phyloP scores from a whole-genome alignment of 2,329 filamentous ascomycete species.

The Capronia coronata region DNA sequence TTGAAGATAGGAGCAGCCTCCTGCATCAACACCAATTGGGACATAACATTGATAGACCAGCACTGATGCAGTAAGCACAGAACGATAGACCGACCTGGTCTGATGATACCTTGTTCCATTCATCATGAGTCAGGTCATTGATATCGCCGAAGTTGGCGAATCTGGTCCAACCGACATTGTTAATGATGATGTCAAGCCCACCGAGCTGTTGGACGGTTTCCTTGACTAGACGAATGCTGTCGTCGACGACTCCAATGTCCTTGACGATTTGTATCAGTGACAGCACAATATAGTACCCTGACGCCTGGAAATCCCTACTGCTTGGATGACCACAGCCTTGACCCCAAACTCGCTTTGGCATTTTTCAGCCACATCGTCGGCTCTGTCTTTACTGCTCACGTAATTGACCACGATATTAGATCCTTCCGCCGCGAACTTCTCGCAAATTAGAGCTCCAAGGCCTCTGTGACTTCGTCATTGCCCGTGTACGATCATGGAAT shows the following conservation, averaged over 20 bases:
- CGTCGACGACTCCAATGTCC: constrained; percentile 56
- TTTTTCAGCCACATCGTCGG: constrained; percentile 52
- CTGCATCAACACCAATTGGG: constrained; percentile 49
- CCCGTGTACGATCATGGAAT: background rate
- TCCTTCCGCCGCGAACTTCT: constrained; percentile 61
- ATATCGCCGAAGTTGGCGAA: constrained; percentile 53
- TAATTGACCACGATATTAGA: constrained; percentile 71
- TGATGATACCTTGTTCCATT: constrained; percentile 57
- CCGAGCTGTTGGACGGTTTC: constrained; percentile 57
- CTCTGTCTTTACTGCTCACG: constrained; percentile 54
- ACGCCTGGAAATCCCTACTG: constrained; percentile 39
- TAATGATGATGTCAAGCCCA: constrained; percentile 68
- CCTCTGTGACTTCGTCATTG: constrained; percentile 46
- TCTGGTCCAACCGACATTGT: constrained; percentile 65
- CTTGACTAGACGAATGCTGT: constrained; percentile 54
- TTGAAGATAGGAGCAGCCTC: constrained; percentile 55
- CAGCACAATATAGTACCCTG: background rate
- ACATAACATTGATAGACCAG: constrained; percentile 58
- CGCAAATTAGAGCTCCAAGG: constrained; percentile 61
- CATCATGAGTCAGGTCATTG: constrained; percentile 52
- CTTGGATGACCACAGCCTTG: constrained; percentile 54
- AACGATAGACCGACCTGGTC: background rate
- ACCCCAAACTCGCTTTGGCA: constrained; percentile 47
- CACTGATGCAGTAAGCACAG: constrained; percentile 38
- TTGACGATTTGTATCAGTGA: constrained; percentile 28